Percentiles rank a stretch among this genome's conserved stretches.
phyloP scores from a whole-genome alignment of 1,284 basidiomycete species.

The Cutaneotrichosporon daszewskae region DNA sequence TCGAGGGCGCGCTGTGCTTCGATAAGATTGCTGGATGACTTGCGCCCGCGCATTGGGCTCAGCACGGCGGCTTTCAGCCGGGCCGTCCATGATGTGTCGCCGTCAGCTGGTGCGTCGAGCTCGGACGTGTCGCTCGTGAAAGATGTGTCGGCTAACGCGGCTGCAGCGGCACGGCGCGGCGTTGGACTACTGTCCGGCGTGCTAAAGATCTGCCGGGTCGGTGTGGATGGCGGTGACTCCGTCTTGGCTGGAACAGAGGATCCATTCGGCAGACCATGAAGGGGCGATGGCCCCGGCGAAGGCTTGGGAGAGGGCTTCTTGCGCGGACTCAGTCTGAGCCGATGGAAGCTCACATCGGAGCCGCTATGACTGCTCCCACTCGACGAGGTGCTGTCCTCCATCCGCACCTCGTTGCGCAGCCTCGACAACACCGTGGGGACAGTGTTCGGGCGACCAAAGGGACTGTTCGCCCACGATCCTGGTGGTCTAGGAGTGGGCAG shows the following conservation, averaged over 20 bases:
- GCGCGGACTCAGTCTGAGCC: too few species aligned
- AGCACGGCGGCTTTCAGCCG: conserved; percentile 4
- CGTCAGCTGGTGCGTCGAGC: conserved; percentile 1
- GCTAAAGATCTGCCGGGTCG: background rate
- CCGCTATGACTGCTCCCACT: too few species aligned
- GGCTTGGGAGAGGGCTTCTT: too few species aligned
- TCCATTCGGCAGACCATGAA: too few species aligned
- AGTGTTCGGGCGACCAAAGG: background rate
- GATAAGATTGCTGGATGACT: conserved; percentile 1
- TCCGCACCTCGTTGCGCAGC: conserved; percentile 14
- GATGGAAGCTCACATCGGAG: too few species aligned
- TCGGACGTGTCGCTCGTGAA: too few species aligned
- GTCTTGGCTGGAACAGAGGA: background rate
- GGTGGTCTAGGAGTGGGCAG: too few species aligned
- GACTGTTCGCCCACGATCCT: too few species aligned
- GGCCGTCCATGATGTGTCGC: conserved; percentile 10
- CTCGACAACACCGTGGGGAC: conserved; percentile 8
- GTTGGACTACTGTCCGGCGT: too few species aligned
- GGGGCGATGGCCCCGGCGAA: too few species aligned
- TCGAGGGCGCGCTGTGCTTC: conserved; percentile 11
- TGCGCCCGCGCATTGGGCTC: background rate
- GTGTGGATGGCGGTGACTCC: background rate
- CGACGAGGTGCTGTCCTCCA: conserved; percentile 14
- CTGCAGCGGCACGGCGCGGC: too few species aligned
- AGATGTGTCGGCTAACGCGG: too few species aligned